Evolutionary conservation across 208 protist genomes (phyloP), one percentile per base, ranked within the genome.

Genomic region (Trypanosoma theileri): DNA sequence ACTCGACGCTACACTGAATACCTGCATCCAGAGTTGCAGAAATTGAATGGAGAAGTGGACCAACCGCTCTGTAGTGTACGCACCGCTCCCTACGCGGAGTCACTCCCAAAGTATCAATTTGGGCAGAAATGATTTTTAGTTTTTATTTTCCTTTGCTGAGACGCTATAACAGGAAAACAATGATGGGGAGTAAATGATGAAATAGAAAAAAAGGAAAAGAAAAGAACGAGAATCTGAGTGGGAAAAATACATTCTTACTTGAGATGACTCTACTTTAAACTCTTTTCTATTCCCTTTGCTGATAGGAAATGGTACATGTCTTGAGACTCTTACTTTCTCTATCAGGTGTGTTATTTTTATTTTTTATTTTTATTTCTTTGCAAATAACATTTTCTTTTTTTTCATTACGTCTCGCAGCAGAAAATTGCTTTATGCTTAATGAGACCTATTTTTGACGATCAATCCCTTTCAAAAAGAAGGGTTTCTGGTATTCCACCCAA

Each of bases 1-100:
- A 54, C 76, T 0, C 78, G 89, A 2, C 79, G 77, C 61, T 90
- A 79, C 75, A 88, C 89, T 6, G 89, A 93, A 57, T 69, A 80
- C 24, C 66, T 91, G 11, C 73, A 93, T 59, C 86, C 89, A 2
- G 81, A 82, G 28, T 59, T 56, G 46, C 71, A 42, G 3, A 71
- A 55, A 28, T 0, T 77, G 24, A 42, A 60, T 12, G 74, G 81
- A 8, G 56, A 61, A 17, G 80, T 81, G 53, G 71, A 75, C 31
- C 86, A 93, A 68, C 66, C 81, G 24, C 51, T 95, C 6, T 84
- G 66, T 13, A 75, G 72, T 19, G 66, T 73, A 12, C 46, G 59
- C 16, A 61, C 69, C 8, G 71, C 79, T 10, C 12, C 59, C 3
- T 69, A 84, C 48, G 78, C 75, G 24, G 54, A 24, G 35, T 53